Evolutionary conservation across 2,329 filamentous ascomycete species (phyloP).

Genomic region (Pseudogymnoascus sp.): DNA sequence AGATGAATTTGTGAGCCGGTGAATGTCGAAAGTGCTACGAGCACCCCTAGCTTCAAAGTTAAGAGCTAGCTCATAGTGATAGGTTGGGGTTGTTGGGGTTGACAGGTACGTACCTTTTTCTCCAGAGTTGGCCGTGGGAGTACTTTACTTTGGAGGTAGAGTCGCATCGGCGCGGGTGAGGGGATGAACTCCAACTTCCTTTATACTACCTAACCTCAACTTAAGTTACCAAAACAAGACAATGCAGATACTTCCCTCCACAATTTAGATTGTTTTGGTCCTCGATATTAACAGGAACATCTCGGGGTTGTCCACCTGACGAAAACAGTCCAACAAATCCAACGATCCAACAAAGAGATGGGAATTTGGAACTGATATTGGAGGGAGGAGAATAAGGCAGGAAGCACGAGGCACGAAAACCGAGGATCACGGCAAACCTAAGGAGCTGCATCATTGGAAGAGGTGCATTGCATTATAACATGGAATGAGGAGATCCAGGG

Average conservation of each 20-base stretch:
- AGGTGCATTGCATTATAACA: background rate
- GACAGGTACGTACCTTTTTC: slow-evolving; percentile 3
- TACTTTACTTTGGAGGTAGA: background rate
- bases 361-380: background rate
- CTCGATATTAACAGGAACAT: background rate
- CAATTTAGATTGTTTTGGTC: background rate
- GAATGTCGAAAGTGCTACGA: background rate
- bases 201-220: background rate
- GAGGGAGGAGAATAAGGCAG: background rate
- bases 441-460: background rate
- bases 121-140: background rate
- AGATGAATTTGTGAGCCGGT: background rate
- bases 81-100: background rate
- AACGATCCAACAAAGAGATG: background rate
- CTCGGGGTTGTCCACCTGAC: background rate
- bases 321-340: background rate
- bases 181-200: background rate
- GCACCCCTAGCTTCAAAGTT: background rate
- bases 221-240: background rate
- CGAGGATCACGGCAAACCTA: background rate
- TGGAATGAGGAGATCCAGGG: background rate
- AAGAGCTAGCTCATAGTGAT: background rate
- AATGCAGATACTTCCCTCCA: background rate
- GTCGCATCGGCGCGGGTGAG: background rate
- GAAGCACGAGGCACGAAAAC: background rate